Evolutionary conservation across 495 filamentous ascomycete genomes (phyloP).

Genomic region (Penicillium coffeae): DNA sequence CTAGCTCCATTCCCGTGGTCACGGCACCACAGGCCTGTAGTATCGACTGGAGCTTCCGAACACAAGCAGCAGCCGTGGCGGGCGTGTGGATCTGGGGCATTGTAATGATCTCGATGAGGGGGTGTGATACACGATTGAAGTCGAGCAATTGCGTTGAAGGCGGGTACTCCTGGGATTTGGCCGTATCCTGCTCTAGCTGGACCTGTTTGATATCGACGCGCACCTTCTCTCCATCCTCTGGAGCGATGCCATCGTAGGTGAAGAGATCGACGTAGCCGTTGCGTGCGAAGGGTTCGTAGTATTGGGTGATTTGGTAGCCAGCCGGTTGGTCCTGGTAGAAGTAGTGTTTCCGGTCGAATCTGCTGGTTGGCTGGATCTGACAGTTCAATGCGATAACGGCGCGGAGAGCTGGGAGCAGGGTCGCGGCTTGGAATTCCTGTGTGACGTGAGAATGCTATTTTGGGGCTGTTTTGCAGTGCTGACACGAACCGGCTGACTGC

Average conservation of each 20-base stretch:
- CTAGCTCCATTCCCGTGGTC: constrained; percentile 86
- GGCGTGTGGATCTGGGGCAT: constrained; percentile 79
- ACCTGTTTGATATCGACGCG: constrained; percentile 83
- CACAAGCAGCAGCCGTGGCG: constrained; percentile 77
- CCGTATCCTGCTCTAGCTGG: constrained; percentile 97
- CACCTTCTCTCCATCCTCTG: constrained; percentile 62
- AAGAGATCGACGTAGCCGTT: constrained; percentile 69
- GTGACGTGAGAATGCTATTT: constrained; percentile 6
- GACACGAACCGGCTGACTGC: constrained; percentile 65
- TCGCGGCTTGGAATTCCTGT: constrained; percentile 71
- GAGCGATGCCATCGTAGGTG: constrained; percentile 73
- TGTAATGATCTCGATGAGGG: constrained; percentile 94
- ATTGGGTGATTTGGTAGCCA: constrained; percentile 97
- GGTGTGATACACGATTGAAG: constrained; percentile 88
- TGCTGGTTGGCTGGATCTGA: constrained; percentile 65
- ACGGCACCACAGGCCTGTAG: constrained; percentile 79
- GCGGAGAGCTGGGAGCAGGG: constrained; percentile 81
- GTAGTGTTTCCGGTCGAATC: constrained; percentile 96
- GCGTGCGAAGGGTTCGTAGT: constrained; percentile 81
- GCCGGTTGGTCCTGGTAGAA: constrained; percentile 97
- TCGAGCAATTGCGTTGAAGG: constrained; percentile 75
- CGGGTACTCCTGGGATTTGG: constrained; percentile 80
- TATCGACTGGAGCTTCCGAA: constrained; percentile 82
- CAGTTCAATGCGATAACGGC: constrained; percentile 84
- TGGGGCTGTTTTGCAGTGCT: background rate